These are phyloP conservation scores for Aspergillus cristatus DNA, from an alignment of 495 filamentous ascomycete genomes.

Conservation along the genomic window DNA sequence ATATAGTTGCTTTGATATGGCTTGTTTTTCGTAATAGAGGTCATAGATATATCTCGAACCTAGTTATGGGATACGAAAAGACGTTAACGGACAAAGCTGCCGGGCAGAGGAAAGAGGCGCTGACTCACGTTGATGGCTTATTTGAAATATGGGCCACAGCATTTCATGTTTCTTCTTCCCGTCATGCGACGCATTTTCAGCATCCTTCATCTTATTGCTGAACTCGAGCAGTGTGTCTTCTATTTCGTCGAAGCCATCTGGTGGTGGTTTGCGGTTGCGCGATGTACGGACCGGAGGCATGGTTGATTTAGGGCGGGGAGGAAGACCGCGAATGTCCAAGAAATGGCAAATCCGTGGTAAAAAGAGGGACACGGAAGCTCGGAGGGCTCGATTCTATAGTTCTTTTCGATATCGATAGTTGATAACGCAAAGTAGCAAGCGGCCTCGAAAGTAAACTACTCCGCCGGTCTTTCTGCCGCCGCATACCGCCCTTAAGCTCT, in stretches of 20 bases:
- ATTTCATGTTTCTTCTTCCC: constrained; percentile 80
- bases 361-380: no score
- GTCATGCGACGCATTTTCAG: constrained; percentile 69
- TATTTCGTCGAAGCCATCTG: constrained; percentile 91
- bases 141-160: constrained; percentile 95
- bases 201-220: constrained; percentile 97
- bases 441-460: no score
- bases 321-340: background rate
- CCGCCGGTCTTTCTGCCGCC: constrained; percentile 27
- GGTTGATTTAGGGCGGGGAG: no score
- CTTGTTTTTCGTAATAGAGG: constrained; percentile 95
- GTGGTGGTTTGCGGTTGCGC: constrained; percentile 80
- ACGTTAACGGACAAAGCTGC: no score
- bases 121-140: constrained; percentile 78
- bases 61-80: constrained; percentile 13
- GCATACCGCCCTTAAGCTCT: constrained; percentile 23
- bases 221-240: constrained; percentile 95
- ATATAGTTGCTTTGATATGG: constrained; percentile 83
- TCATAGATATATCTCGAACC: constrained; percentile 90
- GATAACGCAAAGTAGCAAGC: no score
- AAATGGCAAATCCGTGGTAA: no score
- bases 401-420: no score
- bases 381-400: no score
- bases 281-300: constrained; percentile 77
- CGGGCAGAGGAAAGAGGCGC: constrained; percentile 3